Base-by-base conservation (phyloP, 306 rosid species). In the Pterocarpus santalinus region DNA sequence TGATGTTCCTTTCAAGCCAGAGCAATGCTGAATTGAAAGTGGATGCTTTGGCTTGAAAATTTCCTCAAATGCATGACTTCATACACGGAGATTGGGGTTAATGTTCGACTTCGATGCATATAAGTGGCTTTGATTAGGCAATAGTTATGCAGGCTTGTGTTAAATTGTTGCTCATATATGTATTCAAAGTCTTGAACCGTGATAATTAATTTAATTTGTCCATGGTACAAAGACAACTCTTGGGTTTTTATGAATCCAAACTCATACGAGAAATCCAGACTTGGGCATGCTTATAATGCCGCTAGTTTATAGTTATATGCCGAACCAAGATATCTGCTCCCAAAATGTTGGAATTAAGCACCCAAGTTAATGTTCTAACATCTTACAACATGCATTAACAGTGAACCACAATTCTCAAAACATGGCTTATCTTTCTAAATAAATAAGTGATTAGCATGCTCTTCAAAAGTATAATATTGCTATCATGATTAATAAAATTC, bases 31-130 rank as follows among this genome's bases (percentile, higher is more conserved):
- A 13, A 53, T 43, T 69, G 0, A 15, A 81, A 7, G 30, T 41
- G 74, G 69, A 64, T 71, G 14, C 51, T 53, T 67, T 76, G 60
- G 77, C 55, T 46, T 47, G 80, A 79, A 79, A 79, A 0, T 78
- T 73, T 84, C 62, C 77, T 58, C 43, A 53, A 8, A 65, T 60
- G 67, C 47, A 36, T 41, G 41, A 39, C 52, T 70, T 69, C 28
- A 22, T 33, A 64, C 53, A 63, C 39, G 43, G 62, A 76, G 69
- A 39, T 38, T 52, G 68, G 33, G 46, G 60, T 3, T 12, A 17
- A 7, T 33, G 36, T 81, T 49, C 49, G 49, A 43, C 10, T 66
- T 65, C 52, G 28, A 11, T 81, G 52, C 60, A 55, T 56, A 13
- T 44, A 15, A 4, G 30, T 5, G 34, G 72, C 71, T 33, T 74